Percentiles rank a stretch among this genome's conserved stretches.
These are phyloP conservation scores for Xylaria polymorpha DNA, from an alignment of 2,329 filamentous ascomycete species.

Conservation along the genomic window DNA sequence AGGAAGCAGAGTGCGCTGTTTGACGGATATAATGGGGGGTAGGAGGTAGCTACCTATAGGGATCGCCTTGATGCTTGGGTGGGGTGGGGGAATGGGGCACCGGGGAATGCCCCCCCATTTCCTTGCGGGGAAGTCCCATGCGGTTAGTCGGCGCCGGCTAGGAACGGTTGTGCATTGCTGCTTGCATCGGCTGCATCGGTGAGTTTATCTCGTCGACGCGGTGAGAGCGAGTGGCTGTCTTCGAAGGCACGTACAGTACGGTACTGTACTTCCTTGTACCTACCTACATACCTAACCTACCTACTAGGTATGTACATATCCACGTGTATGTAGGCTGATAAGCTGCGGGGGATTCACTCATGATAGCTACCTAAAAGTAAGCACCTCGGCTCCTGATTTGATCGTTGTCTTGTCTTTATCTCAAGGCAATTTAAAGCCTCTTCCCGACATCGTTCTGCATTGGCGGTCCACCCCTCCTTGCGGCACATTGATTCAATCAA, in stretches of 20 bases:
- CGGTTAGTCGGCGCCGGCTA: conserved; percentile 40
- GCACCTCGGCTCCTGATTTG: neutral
- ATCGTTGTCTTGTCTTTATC: neutral
- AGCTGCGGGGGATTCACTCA: conserved; percentile 9
- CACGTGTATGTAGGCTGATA: conserved; percentile 12
- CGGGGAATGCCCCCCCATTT: conserved; percentile 29
- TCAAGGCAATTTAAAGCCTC: neutral
- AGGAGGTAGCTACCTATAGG: no score
- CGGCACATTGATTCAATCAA: neutral
- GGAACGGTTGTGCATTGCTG: conserved; percentile 25
- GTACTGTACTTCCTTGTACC: neutral
- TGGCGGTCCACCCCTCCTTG: neutral
- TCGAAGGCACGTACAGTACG: neutral
- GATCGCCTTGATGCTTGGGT: no score
- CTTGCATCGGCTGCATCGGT: neutral
- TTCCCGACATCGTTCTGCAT: neutral
- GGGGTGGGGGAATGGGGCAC: neutral
- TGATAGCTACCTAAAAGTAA: conserved; percentile 7
- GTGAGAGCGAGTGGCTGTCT: neutral
- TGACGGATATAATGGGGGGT: conserved; percentile 7
- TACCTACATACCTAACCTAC: no score
- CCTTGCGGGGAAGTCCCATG: conserved; percentile 44
- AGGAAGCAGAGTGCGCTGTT: neutral
- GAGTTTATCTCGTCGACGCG: conserved; percentile 3
- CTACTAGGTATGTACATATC: neutral